Base-by-base conservation (phyloP, 371 early-diverging fungal genomes). In the Mucor racemosus region DNA sequence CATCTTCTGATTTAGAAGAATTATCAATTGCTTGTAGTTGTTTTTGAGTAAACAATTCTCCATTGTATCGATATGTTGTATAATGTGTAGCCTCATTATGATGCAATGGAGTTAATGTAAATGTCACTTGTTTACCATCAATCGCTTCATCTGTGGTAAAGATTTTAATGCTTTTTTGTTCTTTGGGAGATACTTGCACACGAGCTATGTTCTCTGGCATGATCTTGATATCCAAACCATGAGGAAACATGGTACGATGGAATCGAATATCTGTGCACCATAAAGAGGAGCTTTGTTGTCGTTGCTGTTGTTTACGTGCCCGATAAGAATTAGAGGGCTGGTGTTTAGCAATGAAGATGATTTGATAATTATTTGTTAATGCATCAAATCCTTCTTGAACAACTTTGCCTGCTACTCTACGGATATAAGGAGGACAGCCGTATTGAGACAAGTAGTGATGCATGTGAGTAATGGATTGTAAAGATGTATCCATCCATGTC, bases 351-450 rank as follows among this genome's bases (percentile, higher is more conserved):
- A 75, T 73, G 53, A 73, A 76, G 0, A 63, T 59, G 31, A 83
- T 65, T 6, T 68, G 57, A 62, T 79, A 83, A 0, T 41, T 59
- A 1, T 69, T 69, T 11, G 64, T 69, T 6, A 61, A 14, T 3
- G 71, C 46, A 38, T 80, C 73, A 38, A 82, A 85, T 8, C 60
- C 58, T 38, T 79, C 81, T 36, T 72, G 58, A 9, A 71, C 58
- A 1, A 85, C 76, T 54, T 80, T 79, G n/a, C 81, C 82, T 10
- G 81, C 81, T 5, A 84, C 78, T 4, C 82, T 73, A 10, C 80
- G 76, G 36, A 85, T 78, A 65, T 80, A 85, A 15, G 87, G 84
- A 36, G 88, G 88, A 67, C 81, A 82, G 10, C 88, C 88, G 48
- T 78, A 67, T 13, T 78, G 69, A 7, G 74, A 10, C 6, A 88